phyloP scores from a whole-genome alignment of 169 alveolate genomes.

The Plasmodium falciparum region DNA sequence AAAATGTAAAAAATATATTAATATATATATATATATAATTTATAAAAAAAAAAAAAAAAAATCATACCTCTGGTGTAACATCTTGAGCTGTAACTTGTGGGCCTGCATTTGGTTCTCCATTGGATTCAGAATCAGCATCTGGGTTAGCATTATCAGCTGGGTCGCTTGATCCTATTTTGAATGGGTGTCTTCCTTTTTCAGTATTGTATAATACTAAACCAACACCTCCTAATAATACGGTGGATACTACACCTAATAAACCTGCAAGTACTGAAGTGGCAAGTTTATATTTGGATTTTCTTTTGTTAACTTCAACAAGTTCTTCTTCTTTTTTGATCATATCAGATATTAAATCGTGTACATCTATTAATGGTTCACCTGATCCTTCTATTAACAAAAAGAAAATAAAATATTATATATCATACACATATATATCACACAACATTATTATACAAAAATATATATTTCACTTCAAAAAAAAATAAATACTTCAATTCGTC shows the following conservation, averaged over 20 bases:
- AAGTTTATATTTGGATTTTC: slow-evolving; percentile 4
- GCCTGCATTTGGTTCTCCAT: not conserved
- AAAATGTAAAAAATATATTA: no score
- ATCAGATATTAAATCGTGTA: slow-evolving; percentile 37
- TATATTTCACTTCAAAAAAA: no score
- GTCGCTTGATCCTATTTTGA: slow-evolving; percentile 6
- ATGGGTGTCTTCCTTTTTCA: slow-evolving; percentile 53
- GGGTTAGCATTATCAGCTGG: not conserved
- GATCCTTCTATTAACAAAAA: slow-evolving; percentile 11
- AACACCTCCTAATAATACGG: slow-evolving; percentile 31
- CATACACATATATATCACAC: not conserved
- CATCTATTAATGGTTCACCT: slow-evolving; percentile 39
- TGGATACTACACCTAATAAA: slow-evolving; percentile 43
- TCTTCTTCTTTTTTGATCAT: slow-evolving; percentile 68
- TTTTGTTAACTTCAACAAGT: slow-evolving; percentile 15
- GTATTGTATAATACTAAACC: slow-evolving; percentile 56
- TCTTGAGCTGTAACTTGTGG: not conserved
- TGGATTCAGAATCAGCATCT: no score
- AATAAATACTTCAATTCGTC: no score
- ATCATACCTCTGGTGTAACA: not conserved
- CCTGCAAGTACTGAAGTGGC: slow-evolving; percentile 28
- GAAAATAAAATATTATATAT: not conserved
- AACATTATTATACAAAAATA: not conserved
- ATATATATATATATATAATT: no score
- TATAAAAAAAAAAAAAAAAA: not conserved